Conservation (phyloP, 176 grass and related monocot species). For the Stipa capillata region DNA sequence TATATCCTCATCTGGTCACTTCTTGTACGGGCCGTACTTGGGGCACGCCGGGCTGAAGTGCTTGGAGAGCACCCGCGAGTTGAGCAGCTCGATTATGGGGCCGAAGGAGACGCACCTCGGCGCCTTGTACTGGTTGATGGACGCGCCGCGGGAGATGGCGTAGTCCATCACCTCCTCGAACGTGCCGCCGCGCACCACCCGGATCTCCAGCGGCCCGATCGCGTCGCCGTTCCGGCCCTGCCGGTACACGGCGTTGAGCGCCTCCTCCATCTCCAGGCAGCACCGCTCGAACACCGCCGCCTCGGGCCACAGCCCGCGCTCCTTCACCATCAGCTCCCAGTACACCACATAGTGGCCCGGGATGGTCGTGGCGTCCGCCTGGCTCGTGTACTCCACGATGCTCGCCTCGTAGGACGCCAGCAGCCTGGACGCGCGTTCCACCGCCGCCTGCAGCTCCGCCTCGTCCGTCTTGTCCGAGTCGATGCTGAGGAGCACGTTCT, state of each 20-base stretch:
- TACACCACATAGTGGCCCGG: constrained; percentile 97
- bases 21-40: constrained; percentile 49
- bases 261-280: constrained; percentile 99
- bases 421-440: constrained; percentile 56
- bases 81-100: constrained; percentile 82
- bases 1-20: not conserved
- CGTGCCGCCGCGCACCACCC: constrained; percentile 58
- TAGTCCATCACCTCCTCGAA: constrained; percentile 99
- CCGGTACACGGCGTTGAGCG: constrained; percentile 81
- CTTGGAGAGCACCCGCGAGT: constrained; percentile 63
- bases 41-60: constrained; percentile 83
- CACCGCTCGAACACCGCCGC: constrained; percentile 50
- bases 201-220: constrained; percentile 85
- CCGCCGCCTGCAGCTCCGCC: constrained; percentile 70
- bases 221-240: constrained; percentile 68
- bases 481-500: constrained; percentile 90
- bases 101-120: constrained; percentile 79
- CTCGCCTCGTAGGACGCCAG: constrained; percentile 38
- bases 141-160: constrained; percentile 83
- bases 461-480: constrained; percentile 97
- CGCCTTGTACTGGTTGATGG: constrained; percentile 99
- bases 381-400: constrained; percentile 87
- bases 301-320: constrained; percentile 33
- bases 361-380: constrained; percentile 69
- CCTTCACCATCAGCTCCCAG: constrained; percentile 77